These are phyloP conservation scores for Dipteronia sinensis DNA, from an alignment of 345 rosid species.

Conservation along the genomic window DNA sequence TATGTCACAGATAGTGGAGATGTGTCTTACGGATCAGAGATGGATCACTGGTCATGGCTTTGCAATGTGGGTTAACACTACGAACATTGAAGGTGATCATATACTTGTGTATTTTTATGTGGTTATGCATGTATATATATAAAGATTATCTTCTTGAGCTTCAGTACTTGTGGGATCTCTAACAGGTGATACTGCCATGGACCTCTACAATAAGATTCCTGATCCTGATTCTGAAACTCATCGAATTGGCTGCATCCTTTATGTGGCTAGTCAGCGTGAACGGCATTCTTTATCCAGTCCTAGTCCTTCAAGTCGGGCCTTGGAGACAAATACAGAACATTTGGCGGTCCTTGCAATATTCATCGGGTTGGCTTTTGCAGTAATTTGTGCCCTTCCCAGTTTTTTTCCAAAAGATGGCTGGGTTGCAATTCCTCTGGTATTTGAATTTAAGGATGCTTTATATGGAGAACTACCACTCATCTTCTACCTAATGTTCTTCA, in stretches of 20 bases:
- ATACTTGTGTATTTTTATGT: too few relatives aligned
- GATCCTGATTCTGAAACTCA: not conserved
- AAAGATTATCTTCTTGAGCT: too few relatives aligned
- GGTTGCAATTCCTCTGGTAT: too few relatives aligned
- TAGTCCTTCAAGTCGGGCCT: not conserved
- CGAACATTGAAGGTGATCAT: not conserved
- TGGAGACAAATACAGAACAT: not conserved
- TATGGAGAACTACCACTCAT: too few relatives aligned
- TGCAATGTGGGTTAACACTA: not conserved
- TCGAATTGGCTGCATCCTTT: constrained; percentile 9
- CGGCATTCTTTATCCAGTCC: not conserved
- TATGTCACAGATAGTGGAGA: not conserved
- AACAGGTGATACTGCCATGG: not conserved
- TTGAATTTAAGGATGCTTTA: too few relatives aligned
- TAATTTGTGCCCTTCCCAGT: not conserved
- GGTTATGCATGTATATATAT: too few relatives aligned
- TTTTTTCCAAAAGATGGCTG: too few relatives aligned
- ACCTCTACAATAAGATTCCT: constrained; percentile 1
- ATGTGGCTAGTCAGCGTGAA: not conserved
- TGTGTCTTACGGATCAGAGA: not conserved
- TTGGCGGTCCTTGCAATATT: not conserved
- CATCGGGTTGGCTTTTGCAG: not conserved
- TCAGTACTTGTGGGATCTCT: too few relatives aligned
- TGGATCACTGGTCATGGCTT: too few relatives aligned
- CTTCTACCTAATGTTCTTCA: too few relatives aligned